Evolutionary conservation across 2,329 filamentous ascomycete species (phyloP), one percentile per base, ranked within the genome.

Genomic region (Hortaea sp.): DNA sequence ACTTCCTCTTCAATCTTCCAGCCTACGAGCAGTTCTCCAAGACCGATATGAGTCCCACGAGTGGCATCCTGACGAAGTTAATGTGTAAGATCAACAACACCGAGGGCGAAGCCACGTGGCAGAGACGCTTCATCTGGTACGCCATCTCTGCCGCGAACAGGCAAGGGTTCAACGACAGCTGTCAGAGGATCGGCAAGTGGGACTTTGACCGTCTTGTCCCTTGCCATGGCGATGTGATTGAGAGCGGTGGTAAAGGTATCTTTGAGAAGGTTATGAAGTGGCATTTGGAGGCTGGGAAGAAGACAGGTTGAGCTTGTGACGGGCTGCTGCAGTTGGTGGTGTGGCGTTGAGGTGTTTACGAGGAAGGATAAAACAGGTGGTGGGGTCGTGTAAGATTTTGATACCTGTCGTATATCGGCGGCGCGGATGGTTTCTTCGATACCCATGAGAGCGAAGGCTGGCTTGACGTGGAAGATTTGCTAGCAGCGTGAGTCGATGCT

Each of bases 181-280:
- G 88, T 37, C 69, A 66, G 55, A 74, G 75, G 49, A 90, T 97
- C 52, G 72, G 80, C 44, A 63, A 66, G 45, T 98, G 90, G 90
- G 83, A 90, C 48, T 95, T 95, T 63, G 78, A 83, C 53, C 81
- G 81, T 35, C 74, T 97, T 43, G 81, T 98, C 49, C 88, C 90
- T 0, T 97, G 90, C 64, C 92, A 98, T 67, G 92, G 92, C 6
- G 92, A 98, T 68, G 82, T 85, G 11, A 81, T 97, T 54, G 83
- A 92, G 64, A 75, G 63, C 1, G 77, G 73, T 3, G 88, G 77
- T 7, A 95, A 94, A 73, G 76, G 75, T 7, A 71, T 85, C 11
- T 94, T 90, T 54, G 70, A 76, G 58, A 86, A 85, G 64, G 74
- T 94, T 9, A 87, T 94, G 67, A 76, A 77, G 57, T 95, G 89